Evolutionary conservation across 2,329 filamentous ascomycete species (phyloP), one percentile per base, ranked within the genome.

Genomic region (Dactylellina haptotyla): DNA sequence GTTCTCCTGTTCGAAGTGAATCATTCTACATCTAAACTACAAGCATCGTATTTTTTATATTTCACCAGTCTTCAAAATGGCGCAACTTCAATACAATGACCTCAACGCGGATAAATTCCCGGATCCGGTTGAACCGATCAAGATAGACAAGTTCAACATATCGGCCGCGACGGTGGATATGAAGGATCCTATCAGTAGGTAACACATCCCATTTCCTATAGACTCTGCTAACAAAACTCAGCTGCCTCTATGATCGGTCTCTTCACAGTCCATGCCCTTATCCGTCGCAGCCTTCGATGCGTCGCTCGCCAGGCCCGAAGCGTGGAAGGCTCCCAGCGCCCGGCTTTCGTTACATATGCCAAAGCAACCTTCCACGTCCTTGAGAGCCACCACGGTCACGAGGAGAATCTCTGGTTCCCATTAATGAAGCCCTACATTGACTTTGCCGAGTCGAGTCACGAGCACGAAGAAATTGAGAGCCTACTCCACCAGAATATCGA

Each of bases 91-190:
- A 28, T 75, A 75, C 53, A 72, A 58, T 14, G 75, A 76, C 58
- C n/a, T 53, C 4, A 76, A 76, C 48, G 75, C 75, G 16, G 53
- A 75, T 28, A 76, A 75, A 39, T 76, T 72, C 62, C 75, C 71
- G n/a, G 71, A 75, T 6, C 65, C 75, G 3, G 75, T 76, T 2
- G 71, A 76, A 30, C 62, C 65, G 26, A 4, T 76, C 14, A 53
- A 63, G 10, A 62, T 76, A 26, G 59, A 70, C 18, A 74, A 71
- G 18, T 71, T 62, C 26, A 72, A 66, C 32, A 25, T 76, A 28
- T 71, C 59, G 37, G 51, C 62, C 2, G 41, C 71, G 14, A 75
- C 75, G 32, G 32, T 75, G 12, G 61, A 76, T 18, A 69, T 71
- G 61, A 76, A 75, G 45, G 75, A 76, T 32, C 61, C 48, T 28